A percentile compares a stretch with the other conserved stretches of the same genome.
These are phyloP conservation scores for Tetrapisispora iriomotensis DNA, from an alignment of 805 yeast genomes.

Conservation along the genomic window DNA sequence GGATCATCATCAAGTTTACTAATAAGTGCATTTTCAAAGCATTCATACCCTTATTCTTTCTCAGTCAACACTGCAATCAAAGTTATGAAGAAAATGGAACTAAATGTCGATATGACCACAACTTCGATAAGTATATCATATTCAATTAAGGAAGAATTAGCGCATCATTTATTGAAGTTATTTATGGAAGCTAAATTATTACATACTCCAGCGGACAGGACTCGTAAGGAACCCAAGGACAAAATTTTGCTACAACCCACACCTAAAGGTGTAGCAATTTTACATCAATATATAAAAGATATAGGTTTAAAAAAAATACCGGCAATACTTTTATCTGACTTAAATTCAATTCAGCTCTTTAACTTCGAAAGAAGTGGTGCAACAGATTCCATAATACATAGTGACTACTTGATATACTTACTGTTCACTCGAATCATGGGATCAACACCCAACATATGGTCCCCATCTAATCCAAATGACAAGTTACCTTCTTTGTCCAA, in stretches of 20 bases:
- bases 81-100: constrained; percentile 39
- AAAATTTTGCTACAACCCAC: constrained; percentile 64
- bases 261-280: constrained; percentile 74
- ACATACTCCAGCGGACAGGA: constrained; percentile 70
- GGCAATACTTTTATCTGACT: constrained; percentile 40
- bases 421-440: constrained; percentile 61
- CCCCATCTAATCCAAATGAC: constrained; percentile 45
- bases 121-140: constrained; percentile 49
- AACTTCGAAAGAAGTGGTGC: constrained; percentile 52
- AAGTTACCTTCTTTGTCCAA: constrained; percentile 32
- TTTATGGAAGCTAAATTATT: constrained; percentile 55
- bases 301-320: constrained; percentile 44
- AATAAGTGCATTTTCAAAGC: constrained; percentile 25
- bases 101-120: constrained; percentile 39
- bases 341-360: constrained; percentile 67
- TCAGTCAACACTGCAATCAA: constrained; percentile 40
- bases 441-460: constrained; percentile 58
- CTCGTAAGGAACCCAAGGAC: constrained; percentile 39
- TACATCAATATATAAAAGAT: constrained; percentile 49
- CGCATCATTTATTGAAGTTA: constrained; percentile 35
- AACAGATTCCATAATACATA: constrained; percentile 50
- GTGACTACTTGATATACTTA: constrained; percentile 54
- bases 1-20: constrained; percentile 13
- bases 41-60: constrained; percentile 43
- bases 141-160: constrained; percentile 41